A percentile compares a stretch with the other conserved stretches of the same genome.
phyloP scores from a whole-genome alignment of 495 filamentous ascomycete species.

The Lasiosphaeria ovina region DNA sequence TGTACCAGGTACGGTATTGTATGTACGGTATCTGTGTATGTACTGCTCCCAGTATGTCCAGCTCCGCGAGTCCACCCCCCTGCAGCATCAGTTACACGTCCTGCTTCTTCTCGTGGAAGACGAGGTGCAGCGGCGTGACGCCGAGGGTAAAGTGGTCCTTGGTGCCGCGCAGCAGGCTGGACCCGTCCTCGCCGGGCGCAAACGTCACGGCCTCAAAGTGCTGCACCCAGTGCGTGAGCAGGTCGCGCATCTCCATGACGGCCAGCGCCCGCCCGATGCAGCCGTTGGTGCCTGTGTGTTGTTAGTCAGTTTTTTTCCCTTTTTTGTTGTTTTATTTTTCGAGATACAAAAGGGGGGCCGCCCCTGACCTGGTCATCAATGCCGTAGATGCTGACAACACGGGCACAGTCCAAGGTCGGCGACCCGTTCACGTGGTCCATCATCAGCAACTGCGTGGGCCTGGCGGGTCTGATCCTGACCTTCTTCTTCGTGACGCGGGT shows the following conservation, averaged over 20 bases:
- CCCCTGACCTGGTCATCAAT: too few relatives aligned
- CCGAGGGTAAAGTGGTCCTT: slow-evolving; percentile 10
- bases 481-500: slow-evolving; percentile 46
- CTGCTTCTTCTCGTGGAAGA: slow-evolving; percentile 1
- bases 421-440: slow-evolving; percentile 4
- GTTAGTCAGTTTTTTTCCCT: neutral
- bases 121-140: neutral
- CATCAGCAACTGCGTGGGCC: slow-evolving; percentile 50
- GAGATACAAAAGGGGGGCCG: too few relatives aligned
- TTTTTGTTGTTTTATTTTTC: too few relatives aligned
- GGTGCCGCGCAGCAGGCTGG: neutral
- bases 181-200: slow-evolving; percentile 5
- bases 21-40: too few relatives aligned
- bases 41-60: too few relatives aligned
- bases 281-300: slow-evolving; percentile 2
- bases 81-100: too few relatives aligned
- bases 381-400: too few relatives aligned
- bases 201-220: slow-evolving; percentile 3
- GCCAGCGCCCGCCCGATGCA: slow-evolving; percentile 9
- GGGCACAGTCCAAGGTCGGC: neutral
- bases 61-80: too few relatives aligned
- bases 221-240: slow-evolving; percentile 7
- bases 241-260: slow-evolving; percentile 6
- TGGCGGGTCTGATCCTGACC: slow-evolving; percentile 51
- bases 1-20: too few relatives aligned